A percentile compares a stretch with the other conserved stretches of the same genome.
These are phyloP conservation scores for Tylopilus plumbeoviolaceoides DNA, from an alignment of 768 basidiomycete species.

Conservation along the genomic window DNA sequence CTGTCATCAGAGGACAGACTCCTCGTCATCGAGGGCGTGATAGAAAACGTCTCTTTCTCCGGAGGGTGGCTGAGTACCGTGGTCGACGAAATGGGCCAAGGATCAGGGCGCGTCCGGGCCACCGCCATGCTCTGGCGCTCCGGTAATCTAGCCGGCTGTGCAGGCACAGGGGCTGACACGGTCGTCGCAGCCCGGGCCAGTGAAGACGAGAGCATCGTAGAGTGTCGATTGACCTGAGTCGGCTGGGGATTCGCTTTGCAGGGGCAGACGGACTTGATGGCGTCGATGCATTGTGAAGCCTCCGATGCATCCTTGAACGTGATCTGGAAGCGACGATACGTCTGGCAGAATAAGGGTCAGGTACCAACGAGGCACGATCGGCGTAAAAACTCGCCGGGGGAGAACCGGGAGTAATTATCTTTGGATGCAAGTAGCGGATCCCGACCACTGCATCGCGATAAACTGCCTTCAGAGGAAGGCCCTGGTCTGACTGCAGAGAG, in stretches of 20 bases:
- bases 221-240: conserved; percentile 16
- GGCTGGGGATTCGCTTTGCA: conserved; percentile 57
- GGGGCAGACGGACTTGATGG: conserved; percentile 66
- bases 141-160: not conserved
- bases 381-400: conserved; percentile 28
- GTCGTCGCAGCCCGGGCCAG: conserved; percentile 19
- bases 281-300: conserved; percentile 55
- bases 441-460: conserved; percentile 72
- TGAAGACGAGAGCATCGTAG: conserved; percentile 12
- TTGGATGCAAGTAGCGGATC: conserved; percentile 65
- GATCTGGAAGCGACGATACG: conserved; percentile 73
- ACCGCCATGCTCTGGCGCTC: conserved; percentile 5
- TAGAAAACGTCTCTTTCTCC: not conserved
- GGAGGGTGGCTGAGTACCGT: not conserved
- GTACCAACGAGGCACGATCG: not conserved
- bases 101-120: not conserved
- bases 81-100: conserved; percentile 2
- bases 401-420: conserved; percentile 26
- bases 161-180: not conserved
- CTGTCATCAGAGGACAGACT: conserved; percentile 27
- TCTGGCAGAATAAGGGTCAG: conserved; percentile 36
- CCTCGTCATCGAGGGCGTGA: conserved; percentile 3
- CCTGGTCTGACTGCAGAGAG: conserved; percentile 39
- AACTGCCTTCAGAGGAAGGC: conserved; percentile 75
- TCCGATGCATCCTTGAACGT: conserved; percentile 52